These are phyloP conservation scores for Ambrosia hybrid DNA, from an alignment of 140 eudicot species.

Conservation along the genomic window DNA sequence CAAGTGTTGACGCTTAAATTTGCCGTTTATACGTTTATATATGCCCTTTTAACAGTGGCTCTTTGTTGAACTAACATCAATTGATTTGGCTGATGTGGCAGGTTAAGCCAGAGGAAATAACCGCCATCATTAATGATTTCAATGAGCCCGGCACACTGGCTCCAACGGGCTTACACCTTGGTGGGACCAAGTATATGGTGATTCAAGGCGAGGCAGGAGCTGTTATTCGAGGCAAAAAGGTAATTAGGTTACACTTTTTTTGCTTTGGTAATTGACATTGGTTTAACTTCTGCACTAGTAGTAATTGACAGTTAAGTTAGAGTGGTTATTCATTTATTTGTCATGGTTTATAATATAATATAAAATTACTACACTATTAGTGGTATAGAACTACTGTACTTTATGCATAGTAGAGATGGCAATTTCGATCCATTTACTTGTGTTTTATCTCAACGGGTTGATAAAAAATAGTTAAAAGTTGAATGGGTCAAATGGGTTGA, in stretches of 20 bases:
- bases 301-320: too few species aligned
- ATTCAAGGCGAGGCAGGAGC: constrained; percentile 84
- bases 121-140: constrained; percentile 61
- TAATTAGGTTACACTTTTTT: constrained; percentile 23
- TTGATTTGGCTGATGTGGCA: constrained; percentile 33
- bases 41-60: background rate
- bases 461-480: background rate
- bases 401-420: background rate
- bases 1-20: background rate
- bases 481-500: background rate
- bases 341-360: too few species aligned
- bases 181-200: constrained; percentile 82
- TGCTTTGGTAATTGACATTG: background rate
- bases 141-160: constrained; percentile 78
- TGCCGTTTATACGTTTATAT: background rate
- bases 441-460: background rate
- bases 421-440: background rate
- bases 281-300: background rate
- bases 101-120: constrained; percentile 79
- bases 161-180: constrained; percentile 77
- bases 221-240: constrained; percentile 90
- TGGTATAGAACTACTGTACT: too few species aligned
- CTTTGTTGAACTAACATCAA: constrained; percentile 7
- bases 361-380: too few species aligned
- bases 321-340: too few species aligned